These are phyloP conservation scores for Plantago coronopus DNA, from an alignment of 305 asterid species.

Conservation along the genomic window DNA sequence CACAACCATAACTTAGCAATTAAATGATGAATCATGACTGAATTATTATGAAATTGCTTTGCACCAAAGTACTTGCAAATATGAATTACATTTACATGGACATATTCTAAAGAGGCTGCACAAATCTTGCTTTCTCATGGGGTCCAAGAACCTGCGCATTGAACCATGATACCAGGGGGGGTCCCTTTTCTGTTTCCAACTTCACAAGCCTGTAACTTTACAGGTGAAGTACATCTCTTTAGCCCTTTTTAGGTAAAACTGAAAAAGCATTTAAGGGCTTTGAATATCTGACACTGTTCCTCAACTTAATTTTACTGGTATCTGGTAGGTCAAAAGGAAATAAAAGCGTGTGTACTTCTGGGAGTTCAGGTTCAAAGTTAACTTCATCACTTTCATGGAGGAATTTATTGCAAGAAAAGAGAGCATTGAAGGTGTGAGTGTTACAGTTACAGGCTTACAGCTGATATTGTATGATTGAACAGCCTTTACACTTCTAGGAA, in stretches of 20 bases:
- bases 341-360: no score
- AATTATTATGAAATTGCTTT: conserved; percentile 18
- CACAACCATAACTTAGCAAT: conserved; percentile 25
- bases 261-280: background rate
- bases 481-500: background rate
- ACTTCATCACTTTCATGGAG: no score
- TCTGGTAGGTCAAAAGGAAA: no score
- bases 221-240: background rate
- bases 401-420: no score
- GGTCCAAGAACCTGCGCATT: conserved; percentile 6
- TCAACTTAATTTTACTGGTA: background rate
- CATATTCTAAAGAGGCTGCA: background rate
- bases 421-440: background rate
- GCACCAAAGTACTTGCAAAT: conserved; percentile 22
- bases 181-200: background rate
- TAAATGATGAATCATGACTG: conserved; percentile 12
- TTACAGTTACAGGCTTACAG: background rate
- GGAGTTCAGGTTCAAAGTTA: no score
- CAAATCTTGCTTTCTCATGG: conserved; percentile 1
- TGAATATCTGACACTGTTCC: background rate
- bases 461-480: no score
- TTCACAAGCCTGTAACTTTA: background rate
- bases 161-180: background rate
- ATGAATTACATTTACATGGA: conserved; percentile 14
- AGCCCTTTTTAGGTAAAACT: conserved; percentile 4